These are phyloP conservation scores for Clausena lansium DNA, from an alignment of 345 rosid genomes.

Conservation along the genomic window DNA sequence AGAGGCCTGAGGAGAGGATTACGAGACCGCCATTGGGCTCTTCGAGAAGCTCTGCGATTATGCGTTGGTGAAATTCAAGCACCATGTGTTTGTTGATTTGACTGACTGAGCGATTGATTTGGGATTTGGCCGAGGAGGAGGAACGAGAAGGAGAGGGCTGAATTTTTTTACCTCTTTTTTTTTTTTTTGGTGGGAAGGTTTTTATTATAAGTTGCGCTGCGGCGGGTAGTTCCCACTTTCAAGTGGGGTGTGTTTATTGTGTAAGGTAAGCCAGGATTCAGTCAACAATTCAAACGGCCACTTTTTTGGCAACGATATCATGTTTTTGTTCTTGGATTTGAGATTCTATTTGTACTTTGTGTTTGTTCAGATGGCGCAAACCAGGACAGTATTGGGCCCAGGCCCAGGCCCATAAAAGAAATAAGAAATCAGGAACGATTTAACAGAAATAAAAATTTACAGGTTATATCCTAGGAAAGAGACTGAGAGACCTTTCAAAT, in stretches of 20 bases:
- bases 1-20: constrained; percentile 79
- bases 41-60: constrained; percentile 67
- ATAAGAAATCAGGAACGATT: no score
- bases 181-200: constrained; percentile 11
- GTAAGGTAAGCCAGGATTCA: neutral
- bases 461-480: no score
- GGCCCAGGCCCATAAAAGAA: no score
- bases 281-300: neutral
- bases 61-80: constrained; percentile 76
- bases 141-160: neutral
- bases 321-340: neutral
- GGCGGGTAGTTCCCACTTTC: constrained; percentile 1
- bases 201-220: constrained; percentile 9
- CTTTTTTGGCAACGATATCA: neutral
- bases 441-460: no score
- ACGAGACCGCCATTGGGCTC: constrained; percentile 71
- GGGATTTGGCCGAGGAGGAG: neutral
- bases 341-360: no score
- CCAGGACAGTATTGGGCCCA: no score
- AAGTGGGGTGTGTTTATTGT: neutral
- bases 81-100: constrained; percentile 45
- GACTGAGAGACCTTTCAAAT: no score
- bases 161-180: no score
- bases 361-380: no score
- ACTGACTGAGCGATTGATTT: neutral